A percentile compares a stretch with the other conserved stretches of the same genome.
Evolutionary conservation across 306 rosid genomes (phyloP).

Genomic region (barrel medic (Medicago truncatula)): DNA sequence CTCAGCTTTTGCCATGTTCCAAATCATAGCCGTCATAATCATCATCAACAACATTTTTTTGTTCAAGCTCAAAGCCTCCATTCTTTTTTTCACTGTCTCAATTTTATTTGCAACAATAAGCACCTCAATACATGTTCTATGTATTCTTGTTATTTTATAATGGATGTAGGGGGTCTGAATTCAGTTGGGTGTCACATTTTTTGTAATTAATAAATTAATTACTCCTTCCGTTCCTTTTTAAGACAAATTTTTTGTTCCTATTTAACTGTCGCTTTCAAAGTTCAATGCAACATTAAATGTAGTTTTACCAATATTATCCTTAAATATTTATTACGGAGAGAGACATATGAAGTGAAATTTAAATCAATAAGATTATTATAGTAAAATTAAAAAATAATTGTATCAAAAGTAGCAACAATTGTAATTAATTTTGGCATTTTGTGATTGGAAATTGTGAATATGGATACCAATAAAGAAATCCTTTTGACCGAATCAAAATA

Average conservation of each 20-base stretch:
- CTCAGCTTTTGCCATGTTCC: constrained; percentile 31
- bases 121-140: too few species aligned
- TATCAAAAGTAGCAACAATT: too few species aligned
- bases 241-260: too few species aligned
- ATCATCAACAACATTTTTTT: constrained; percentile 10
- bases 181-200: not conserved
- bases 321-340: too few species aligned
- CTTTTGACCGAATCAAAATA: not conserved
- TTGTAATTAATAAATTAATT: constrained; percentile 18
- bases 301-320: too few species aligned
- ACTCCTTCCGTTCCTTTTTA: too few species aligned
- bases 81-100: not conserved
- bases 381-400: too few species aligned
- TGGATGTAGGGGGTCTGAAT: not conserved
- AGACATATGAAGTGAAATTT: too few species aligned
- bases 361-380: too few species aligned
- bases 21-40: not conserved
- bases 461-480: not conserved
- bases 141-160: too few species aligned
- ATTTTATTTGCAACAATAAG: not conserved
- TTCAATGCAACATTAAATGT: too few species aligned
- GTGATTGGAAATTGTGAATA: not conserved
- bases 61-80: constrained; percentile 34
- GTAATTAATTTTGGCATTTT: not conserved
- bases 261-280: too few species aligned